Evolutionary conservation across 352 stramenopile genomes (phyloP), one percentile per base, ranked within the genome.

Genomic region (Phytophthora nicotianae): DNA sequence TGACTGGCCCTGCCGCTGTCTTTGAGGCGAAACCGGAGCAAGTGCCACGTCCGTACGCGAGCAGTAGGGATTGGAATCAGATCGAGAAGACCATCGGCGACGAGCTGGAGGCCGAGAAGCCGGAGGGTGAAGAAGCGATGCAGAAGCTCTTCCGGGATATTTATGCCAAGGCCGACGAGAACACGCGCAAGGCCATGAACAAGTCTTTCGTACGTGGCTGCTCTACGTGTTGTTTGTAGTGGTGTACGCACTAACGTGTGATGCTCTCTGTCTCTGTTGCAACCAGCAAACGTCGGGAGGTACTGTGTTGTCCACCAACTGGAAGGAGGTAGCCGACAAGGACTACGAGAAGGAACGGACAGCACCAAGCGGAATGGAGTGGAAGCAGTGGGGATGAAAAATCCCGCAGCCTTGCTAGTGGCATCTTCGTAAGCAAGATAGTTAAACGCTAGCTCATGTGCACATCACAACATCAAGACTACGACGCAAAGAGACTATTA

Each of bases 111-210:
- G 62, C 72, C 5, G 90, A 96, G 50, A 97, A 97, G 60, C 89
- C 89, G 6, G 90, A 97, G 61, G 91, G 91, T 45, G 91, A 97
- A 47, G 90, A 96, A 37, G 91, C 90, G 14, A 89, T 97, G 78
- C 86, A 97, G 53, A 94, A 96, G 53, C 83, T 98, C 9, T 98
- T 97, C 68, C 75, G 75, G 23, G 84, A 98, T 77, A 97, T 98
- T 75, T 98, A 97, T 79, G 75, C 82, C 65, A 97, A 97, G 66
- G 90, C 90, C 13, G 86, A 95, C 59, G 86, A 96, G 45, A 92
- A 91, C 60, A 98, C 91, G 56, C 81, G 89, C 37, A 86, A 90
- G 16, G 91, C 91, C 32, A 98, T 98, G 91, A 96, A 96, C 79
- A 97, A 98, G 76, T 96, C 84, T 14, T 98, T 97, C 60, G 84